Evolutionary conservation across 768 basidiomycete species (phyloP).

Genomic region (Phlebiopsis flavidoalba): DNA sequence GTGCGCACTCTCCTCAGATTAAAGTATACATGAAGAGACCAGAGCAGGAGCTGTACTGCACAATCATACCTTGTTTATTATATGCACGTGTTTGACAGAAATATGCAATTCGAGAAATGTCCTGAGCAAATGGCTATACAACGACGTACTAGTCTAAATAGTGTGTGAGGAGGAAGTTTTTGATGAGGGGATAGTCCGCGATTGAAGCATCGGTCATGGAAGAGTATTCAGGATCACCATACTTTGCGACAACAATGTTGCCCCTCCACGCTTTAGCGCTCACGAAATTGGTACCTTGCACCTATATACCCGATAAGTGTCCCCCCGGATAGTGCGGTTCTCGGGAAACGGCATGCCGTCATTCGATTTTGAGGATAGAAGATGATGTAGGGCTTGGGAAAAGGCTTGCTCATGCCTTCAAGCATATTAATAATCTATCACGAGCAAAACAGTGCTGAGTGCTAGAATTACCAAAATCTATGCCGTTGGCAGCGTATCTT

Average conservation of each 20-base stretch:
- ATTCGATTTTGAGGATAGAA: constrained; percentile 73
- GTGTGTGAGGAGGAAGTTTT: constrained; percentile 73
- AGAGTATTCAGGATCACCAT: constrained; percentile 37
- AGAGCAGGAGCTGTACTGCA: too few species aligned
- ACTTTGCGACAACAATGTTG: constrained; percentile 76
- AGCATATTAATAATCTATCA: too few species aligned
- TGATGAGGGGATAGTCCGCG: constrained; percentile 78
- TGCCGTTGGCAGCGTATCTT: too few species aligned
- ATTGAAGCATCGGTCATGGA: constrained; percentile 68
- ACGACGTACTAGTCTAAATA: constrained; percentile 19
- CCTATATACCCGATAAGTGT: too few species aligned
- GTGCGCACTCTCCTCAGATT: too few species aligned
- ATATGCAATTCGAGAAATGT: background rate
- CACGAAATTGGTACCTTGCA: constrained; percentile 57
- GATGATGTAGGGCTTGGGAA: constrained; percentile 73
- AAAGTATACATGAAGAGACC: too few species aligned
- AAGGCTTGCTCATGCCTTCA: constrained; percentile 74
- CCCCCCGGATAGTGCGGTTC: constrained; percentile 70
- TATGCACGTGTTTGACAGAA: too few species aligned
- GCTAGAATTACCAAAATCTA: too few species aligned
- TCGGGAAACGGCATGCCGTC: constrained; percentile 79
- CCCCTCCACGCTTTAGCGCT: constrained; percentile 74
- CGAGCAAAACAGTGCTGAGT: too few species aligned
- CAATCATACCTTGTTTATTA: too few species aligned
- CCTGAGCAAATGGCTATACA: background rate